Evolutionary conservation across 345 rosid species (phyloP).

Genomic region (Salix dunnii): DNA sequence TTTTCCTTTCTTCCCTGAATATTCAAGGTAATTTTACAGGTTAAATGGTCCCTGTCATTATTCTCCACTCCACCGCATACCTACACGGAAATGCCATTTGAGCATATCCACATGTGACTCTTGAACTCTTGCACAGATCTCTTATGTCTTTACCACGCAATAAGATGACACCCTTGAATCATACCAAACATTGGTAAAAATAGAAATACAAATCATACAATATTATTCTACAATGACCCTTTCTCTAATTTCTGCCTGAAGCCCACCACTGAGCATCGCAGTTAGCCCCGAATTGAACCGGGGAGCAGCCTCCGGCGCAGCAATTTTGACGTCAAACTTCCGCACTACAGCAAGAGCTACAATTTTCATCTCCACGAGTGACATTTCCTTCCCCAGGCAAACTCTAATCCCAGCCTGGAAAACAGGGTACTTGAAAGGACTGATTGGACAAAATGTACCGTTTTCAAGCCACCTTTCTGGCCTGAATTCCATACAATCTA

Average conservation of each 20-base stretch:
- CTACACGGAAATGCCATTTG: too few relatives aligned
- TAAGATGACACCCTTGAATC: too few relatives aligned
- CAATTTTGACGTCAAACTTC: constrained; percentile 31
- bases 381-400: constrained; percentile 77
- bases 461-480: constrained; percentile 70
- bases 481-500: constrained; percentile 57
- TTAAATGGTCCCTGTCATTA: too few relatives aligned
- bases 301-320: constrained; percentile 23
- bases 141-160: too few relatives aligned
- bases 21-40: too few relatives aligned
- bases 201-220: background rate
- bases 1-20: too few relatives aligned
- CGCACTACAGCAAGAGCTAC: constrained; percentile 27
- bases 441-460: constrained; percentile 43
- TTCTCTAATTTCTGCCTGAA: constrained; percentile 11
- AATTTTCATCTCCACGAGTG: constrained; percentile 42
- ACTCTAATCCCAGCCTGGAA: constrained; percentile 70
- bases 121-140: too few relatives aligned
- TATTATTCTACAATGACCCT: background rate
- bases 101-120: too few relatives aligned
- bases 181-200: background rate
- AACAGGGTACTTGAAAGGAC: constrained; percentile 63
- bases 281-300: constrained; percentile 20
- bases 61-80: too few relatives aligned
- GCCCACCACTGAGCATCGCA: constrained; percentile 24